These are phyloP conservation scores for Sarcomyxa edulis DNA, from an alignment of 768 basidiomycete genomes.

Conservation along the genomic window DNA sequence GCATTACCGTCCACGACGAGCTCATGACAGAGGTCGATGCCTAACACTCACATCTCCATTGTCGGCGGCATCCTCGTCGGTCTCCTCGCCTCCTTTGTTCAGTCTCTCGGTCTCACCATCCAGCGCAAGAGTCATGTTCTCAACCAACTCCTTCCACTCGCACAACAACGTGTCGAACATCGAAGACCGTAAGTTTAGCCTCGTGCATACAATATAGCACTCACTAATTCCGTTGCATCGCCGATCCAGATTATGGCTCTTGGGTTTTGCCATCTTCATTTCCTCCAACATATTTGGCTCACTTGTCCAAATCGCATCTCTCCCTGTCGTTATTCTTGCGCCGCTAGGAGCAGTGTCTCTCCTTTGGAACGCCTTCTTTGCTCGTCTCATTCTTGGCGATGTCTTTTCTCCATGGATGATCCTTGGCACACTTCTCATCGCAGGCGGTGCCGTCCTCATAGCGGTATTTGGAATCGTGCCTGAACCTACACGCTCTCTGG, in stretches of 20 bases:
- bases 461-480: conserved; percentile 90
- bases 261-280: conserved; percentile 84
- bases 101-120: conserved; percentile 86
- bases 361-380: conserved; percentile 93
- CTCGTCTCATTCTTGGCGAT: conserved; percentile 78
- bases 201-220: conserved; percentile 3
- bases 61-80: conserved; percentile 54
- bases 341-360: conserved; percentile 90
- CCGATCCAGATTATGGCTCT: conserved; percentile 66
- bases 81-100: conserved; percentile 81
- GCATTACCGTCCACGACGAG: not conserved
- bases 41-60: conserved; percentile 34
- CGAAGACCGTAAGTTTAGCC: conserved; percentile 62
- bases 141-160: conserved; percentile 66
- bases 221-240: conserved; percentile 1
- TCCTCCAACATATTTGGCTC: conserved; percentile 86
- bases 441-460: conserved; percentile 83
- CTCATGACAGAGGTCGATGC: conserved; percentile 6
- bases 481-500: conserved; percentile 80
- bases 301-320: conserved; percentile 86
- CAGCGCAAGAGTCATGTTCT: conserved; percentile 91
- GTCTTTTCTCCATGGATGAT: conserved; percentile 81
- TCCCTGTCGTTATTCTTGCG: conserved; percentile 92
- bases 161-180: conserved; percentile 63
- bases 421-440: conserved; percentile 83